Evolutionary conservation across 345 rosid species (phyloP).

Genomic region (Brassica carinata): DNA sequence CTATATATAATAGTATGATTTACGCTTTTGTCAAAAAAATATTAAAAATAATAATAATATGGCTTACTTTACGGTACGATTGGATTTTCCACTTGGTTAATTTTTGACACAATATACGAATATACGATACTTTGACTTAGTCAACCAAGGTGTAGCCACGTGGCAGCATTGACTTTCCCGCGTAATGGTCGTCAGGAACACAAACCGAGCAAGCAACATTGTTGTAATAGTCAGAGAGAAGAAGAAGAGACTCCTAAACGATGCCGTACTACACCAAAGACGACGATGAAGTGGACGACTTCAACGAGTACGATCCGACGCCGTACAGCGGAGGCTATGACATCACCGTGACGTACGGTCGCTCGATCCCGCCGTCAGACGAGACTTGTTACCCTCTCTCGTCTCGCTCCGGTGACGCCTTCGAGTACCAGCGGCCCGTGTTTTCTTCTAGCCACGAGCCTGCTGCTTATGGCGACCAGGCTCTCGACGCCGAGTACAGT

Average conservation of each 20-base stretch:
- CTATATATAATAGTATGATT: no score
- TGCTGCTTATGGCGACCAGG: constrained; percentile 65
- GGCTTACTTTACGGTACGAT: background rate
- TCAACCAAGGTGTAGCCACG: constrained; percentile 24
- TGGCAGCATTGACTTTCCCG: constrained; percentile 26
- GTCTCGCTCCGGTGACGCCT: constrained; percentile 49
- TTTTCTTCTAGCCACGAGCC: constrained; percentile 60
- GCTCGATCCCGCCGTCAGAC: constrained; percentile 63
- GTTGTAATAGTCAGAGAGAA: background rate
- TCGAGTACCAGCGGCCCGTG: constrained; percentile 70
- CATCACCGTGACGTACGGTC: constrained; percentile 66
- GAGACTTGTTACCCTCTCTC: constrained; percentile 69
- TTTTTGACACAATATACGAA: background rate
- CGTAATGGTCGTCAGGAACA: constrained; percentile 25
- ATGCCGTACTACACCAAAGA: constrained; percentile 79
- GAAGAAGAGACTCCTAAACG: background rate
- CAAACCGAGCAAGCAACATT: background rate
- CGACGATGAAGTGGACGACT: constrained; percentile 62
- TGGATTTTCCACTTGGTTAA: background rate
- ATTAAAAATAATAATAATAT: no score
- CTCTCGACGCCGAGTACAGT: constrained; percentile 65
- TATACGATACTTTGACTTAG: background rate
- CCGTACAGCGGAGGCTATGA: constrained; percentile 95
- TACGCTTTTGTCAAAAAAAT: no score
- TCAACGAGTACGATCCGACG: constrained; percentile 76